Conservation (phyloP, 768 basidiomycete species). For the Tulasnella sp. region DNA sequence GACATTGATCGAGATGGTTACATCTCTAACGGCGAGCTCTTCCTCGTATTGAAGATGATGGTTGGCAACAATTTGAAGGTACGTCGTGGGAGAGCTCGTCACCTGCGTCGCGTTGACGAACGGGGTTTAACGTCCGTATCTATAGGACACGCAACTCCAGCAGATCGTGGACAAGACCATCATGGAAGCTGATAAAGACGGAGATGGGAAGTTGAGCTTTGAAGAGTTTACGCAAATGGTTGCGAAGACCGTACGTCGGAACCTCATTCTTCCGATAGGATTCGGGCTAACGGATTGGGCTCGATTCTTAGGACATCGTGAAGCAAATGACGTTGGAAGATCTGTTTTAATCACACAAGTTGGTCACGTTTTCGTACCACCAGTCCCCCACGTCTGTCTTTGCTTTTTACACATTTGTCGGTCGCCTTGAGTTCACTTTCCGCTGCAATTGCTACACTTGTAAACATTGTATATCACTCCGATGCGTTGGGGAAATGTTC, state of each 20-base stretch:
- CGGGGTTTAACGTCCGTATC: too few species aligned
- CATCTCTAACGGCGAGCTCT: constrained; percentile 88
- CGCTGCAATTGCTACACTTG: background rate
- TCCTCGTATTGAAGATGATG: too few species aligned
- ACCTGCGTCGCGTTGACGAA: background rate
- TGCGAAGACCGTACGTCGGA: constrained; percentile 75
- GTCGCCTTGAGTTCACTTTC: background rate
- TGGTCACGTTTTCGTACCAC: background rate
- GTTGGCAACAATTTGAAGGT: background rate
- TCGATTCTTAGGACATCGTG: constrained; percentile 76
- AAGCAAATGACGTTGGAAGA: constrained; percentile 99
- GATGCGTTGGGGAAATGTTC: background rate
- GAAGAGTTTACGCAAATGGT: constrained; percentile 98
- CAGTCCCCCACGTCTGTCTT: background rate
- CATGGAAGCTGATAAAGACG: constrained; percentile 97
- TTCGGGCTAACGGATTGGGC: background rate
- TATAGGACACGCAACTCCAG: constrained; percentile 93
- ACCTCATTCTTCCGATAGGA: background rate
- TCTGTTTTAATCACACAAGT: constrained; percentile 53
- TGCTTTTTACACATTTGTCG: background rate
- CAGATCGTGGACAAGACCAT: constrained; percentile 99
- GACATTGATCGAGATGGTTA: constrained; percentile 97
- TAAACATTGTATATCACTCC: background rate
- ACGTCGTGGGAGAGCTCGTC: background rate
- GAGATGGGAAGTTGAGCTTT: constrained; percentile 92